These are phyloP conservation scores for Scleroderma bovista DNA, from an alignment of 768 basidiomycete genomes.

Conservation along the genomic window DNA sequence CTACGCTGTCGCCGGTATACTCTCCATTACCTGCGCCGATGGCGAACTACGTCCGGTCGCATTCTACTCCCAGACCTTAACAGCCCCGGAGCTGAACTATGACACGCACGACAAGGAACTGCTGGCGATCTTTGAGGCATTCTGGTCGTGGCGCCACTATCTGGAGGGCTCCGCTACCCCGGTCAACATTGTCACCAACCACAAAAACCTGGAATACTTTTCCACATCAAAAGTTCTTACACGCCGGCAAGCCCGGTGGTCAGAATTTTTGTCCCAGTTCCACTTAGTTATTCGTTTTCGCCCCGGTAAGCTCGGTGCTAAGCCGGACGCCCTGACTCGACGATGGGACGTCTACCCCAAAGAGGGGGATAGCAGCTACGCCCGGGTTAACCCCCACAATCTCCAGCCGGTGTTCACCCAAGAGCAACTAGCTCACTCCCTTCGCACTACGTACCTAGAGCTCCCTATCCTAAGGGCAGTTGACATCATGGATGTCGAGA, in stretches of 20 bases:
- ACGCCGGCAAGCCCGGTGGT: conserved; percentile 18
- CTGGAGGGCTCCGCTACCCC: conserved; percentile 11
- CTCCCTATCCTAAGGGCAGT: not conserved
- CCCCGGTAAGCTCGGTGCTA: not conserved
- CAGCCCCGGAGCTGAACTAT: conserved; percentile 38
- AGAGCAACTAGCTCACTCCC: not conserved
- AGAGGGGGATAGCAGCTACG: not conserved
- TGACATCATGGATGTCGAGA: not conserved
- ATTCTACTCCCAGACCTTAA: conserved; percentile 15
- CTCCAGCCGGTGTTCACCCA: not conserved
- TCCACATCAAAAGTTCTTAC: conserved; percentile 19
- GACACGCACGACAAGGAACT: conserved; percentile 30
- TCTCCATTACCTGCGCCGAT: not conserved
- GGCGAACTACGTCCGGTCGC: conserved; percentile 30
- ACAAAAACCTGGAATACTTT: conserved; percentile 36
- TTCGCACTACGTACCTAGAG: not conserved
- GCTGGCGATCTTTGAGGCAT: conserved; percentile 38
- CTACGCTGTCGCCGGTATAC: not conserved
- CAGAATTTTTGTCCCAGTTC: conserved; percentile 35
- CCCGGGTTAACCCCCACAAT: not conserved
- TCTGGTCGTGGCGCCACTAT: conserved; percentile 31
- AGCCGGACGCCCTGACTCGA: not conserved
- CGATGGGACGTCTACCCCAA: too few relatives aligned
- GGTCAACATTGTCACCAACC: conserved; percentile 23
- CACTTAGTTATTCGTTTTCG: conserved; percentile 4